Base-by-base conservation (phyloP, 1,139 yeast genomes). In the Hansenula sp. region DNA sequence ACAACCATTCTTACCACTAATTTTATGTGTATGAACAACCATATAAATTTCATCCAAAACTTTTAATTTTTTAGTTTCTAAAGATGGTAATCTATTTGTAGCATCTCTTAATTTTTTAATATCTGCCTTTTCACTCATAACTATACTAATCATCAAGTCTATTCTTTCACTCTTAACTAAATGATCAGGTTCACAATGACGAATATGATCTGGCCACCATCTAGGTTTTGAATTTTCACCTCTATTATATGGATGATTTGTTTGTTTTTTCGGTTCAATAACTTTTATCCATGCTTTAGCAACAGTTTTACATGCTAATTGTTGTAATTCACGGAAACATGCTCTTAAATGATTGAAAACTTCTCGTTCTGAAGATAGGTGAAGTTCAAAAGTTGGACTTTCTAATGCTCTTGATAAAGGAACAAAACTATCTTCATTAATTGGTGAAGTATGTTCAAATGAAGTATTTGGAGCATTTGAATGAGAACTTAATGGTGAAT, bases 181-280 rank as follows among this genome's bases (percentile, higher is more conserved):
- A 60, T 84, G 89, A 57, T 84, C 92, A 0, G 92, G 92, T 52
- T 84, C 92, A 37, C 69, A 67, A 59, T 84, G 92, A 31, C 76
- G 66, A 0, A 81, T 75, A 16, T 49, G 41, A 0, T 32, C 32
- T 0, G 92, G 92, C 94, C 92, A 84, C 90, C 92, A 83, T 2
- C 55, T 54, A 0, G 92, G 92, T 46, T 67, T 75, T 10, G 76
- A 52, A 1, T 31, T 39, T 13, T 70, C 69, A 3, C 75, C 78
- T 17, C 56, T 52, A 43, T 77, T 82, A 56, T 84, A 84, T 1
- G 92, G 92, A 49, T 60, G 73, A 19, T 64, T 60, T 1, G 83
- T 71, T 59, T 83, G 89, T 51, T 84, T 84, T 44, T 64, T 68
- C 2, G 92, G 92, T 51, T 82, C 88, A 10, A 82, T 65, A 2